Base-by-base conservation (phyloP, 148 eudicot genomes). In the Salicornia ramosissima region DNA sequence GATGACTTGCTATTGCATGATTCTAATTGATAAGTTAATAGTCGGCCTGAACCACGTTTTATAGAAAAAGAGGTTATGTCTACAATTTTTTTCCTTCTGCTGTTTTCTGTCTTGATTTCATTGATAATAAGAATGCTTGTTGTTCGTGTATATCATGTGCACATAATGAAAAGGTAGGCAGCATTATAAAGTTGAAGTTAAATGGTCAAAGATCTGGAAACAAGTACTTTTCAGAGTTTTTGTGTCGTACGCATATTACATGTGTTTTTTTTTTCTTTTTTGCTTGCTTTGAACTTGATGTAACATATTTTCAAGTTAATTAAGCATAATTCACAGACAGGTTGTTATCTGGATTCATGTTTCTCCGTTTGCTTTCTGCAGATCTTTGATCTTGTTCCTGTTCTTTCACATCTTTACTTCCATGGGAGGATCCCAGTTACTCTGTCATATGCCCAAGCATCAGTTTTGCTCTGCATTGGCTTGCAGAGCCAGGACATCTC, bases 401-500 rank as follows among this genome's bases (percentile, higher is more conserved):
- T 67, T 25, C 78, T 94, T 63, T 79, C 89, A 40, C 77, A 72
- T 46, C 75, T 82, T 34, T 94, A 87, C 80, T 90, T 90, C 75
- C 74, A 62, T 80, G 91, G 77, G 78, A 90, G 82, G 74, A 61
- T 94, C 72, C 99, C 96, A 19, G 96, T 94, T 67, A 55, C 88
- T 25, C 56, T 94, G 52, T 87, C 96, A 45, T 81, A 76, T 77
- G 79, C 82, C 65, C 97, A 94, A 75, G 91, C 99, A 74, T 90
- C 99, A 49, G 85, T 94, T 69, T 82, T 94, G 79, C 91, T 94
- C 70, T 87, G 95, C 79, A 79, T 81, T 69, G 97, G 97, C 71
- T 87, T 94, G 86, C 99, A 94, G 80, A 66, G 64, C 29, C 84
- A 82, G 54, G 75, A 90, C 64, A 36, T 90, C 70, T 82, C 97